A percentile compares a stretch with the other conserved stretches of the same genome.
Evolutionary conservation across 1,284 basidiomycete genomes (phyloP).

Genomic region (Puccinia coronata): DNA sequence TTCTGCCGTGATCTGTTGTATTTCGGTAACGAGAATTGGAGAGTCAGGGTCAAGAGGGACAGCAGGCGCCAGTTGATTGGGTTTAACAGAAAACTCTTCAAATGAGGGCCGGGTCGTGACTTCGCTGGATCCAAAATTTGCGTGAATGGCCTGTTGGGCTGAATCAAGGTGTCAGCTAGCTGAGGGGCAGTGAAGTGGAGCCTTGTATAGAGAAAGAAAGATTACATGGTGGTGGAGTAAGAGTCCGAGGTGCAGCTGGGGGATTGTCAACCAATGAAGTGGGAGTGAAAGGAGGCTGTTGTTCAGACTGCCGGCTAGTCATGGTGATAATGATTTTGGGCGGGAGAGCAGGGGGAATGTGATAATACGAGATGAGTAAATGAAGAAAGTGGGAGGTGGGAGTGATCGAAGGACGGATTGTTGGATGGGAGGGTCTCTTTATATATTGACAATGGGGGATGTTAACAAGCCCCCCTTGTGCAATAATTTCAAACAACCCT

Average conservation of each 20-base stretch:
- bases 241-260: no score
- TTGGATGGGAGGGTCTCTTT: background rate
- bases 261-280: no score
- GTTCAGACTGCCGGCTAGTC: background rate
- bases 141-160: no score
- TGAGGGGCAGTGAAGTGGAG: no score
- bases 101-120: background rate
- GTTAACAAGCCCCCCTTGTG: background rate
- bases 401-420: background rate
- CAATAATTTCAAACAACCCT: constrained; percentile 2
- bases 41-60: no score
- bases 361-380: background rate
- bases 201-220: no score
- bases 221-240: no score
- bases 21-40: background rate
- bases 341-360: background rate
- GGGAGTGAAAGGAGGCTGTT: no score
- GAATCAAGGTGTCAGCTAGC: background rate
- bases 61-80: no score
- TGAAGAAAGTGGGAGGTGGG: background rate
- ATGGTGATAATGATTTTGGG: background rate
- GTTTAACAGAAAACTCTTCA: no score
- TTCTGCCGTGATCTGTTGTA: background rate
- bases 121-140: no score
- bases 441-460: background rate